Evolutionary conservation across 179 eudicot species (phyloP), one percentile per base, ranked within the genome.

Genomic region (Pouteria campechiana): DNA sequence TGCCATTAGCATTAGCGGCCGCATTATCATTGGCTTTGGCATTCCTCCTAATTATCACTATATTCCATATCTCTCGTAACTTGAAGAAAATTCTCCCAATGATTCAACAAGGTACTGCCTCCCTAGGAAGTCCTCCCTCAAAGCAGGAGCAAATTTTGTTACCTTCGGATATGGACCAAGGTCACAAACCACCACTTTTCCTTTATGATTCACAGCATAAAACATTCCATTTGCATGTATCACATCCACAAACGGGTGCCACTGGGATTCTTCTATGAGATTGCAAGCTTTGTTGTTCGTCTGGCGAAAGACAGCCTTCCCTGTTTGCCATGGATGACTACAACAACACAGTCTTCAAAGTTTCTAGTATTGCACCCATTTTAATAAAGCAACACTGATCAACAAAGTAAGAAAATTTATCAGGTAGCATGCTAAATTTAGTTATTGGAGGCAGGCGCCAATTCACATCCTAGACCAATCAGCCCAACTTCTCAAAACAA

Each of bases 211-310:
- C 37, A 74, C 78, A 4, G 79, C 90, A 54, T 76, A 74, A 21
- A 76, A 69, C 35, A 61, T 51, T 20, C 68, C 78, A 5, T 74
- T 28, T 8, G 39, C 36, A 49, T 44, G 76, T 21, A 80, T 55
- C 48, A 52, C 90, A 57, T 84, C 94, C 66, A 76, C 90, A 6
- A 56, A 56, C n/a, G n/a, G n/a, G 31, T 31, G 64, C 16, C 57
- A 58, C 17, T 27, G 46, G 0, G 69, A 64, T 5, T 37, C 57
- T 0, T 67, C 65, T 11, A 84, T 63, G 21, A 61, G 56, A 9
- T 23, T 50, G 90, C 94, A 81, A 4, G 59, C 46, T 15, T 47
- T 10, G 4, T 71, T 1, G 65, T 65, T 1, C 37, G 64, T 44
- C 46, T 69, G 35, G 78, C 70, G 50, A 66, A 80, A 19, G 72